Evolutionary conservation across 352 stramenopile species (phyloP).

Genomic region (Pythium guiyangense): DNA sequence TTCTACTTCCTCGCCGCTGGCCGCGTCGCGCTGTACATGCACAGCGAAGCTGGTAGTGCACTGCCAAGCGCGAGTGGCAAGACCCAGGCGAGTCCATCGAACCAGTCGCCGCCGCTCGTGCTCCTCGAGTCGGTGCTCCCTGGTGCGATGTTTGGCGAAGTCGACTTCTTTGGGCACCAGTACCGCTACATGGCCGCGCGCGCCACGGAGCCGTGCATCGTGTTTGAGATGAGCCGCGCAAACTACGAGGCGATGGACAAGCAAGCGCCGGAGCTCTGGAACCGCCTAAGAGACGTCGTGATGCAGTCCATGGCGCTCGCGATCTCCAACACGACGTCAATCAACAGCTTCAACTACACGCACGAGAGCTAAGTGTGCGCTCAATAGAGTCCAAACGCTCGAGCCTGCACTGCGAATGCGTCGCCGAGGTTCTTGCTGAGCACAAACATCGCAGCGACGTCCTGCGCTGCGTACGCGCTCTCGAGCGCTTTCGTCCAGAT

Average conservation of each 20-base stretch:
- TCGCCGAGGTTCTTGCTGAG: slow-evolving; percentile 68
- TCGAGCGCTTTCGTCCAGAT: slow-evolving; percentile 51
- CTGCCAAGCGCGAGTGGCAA: not conserved
- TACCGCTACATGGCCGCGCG: slow-evolving; percentile 56
- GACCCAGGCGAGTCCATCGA: not conserved
- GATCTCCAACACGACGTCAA: slow-evolving; percentile 69
- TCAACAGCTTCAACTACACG: slow-evolving; percentile 50
- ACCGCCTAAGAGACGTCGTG: slow-evolving; percentile 73
- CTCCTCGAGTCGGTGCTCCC: slow-evolving; percentile 68
- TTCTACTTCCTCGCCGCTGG: slow-evolving; percentile 80
- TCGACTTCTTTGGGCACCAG: slow-evolving; percentile 81
- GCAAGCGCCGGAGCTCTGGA: slow-evolving; percentile 51
- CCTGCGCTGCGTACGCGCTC: slow-evolving; percentile 36
- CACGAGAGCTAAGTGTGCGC: not conserved
- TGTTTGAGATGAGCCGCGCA: slow-evolving; percentile 66
- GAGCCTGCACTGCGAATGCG: slow-evolving; percentile 16
- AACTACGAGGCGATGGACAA: slow-evolving; percentile 65
- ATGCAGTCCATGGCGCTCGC: slow-evolving; percentile 82
- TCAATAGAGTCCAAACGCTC: not conserved
- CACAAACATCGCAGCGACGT: slow-evolving; percentile 61
- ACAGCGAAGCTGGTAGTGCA: slow-evolving; percentile 45
- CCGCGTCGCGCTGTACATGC: slow-evolving; percentile 72
- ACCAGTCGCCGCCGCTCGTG: slow-evolving; percentile 24
- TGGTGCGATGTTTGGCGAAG: slow-evolving; percentile 82
- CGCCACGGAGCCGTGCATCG: slow-evolving; percentile 43